Percentiles rank a stretch among this genome's conserved stretches.
Evolutionary conservation across 2,329 filamentous ascomycete genomes (phyloP).

Genomic region (Colletotrichum spaethianum): DNA sequence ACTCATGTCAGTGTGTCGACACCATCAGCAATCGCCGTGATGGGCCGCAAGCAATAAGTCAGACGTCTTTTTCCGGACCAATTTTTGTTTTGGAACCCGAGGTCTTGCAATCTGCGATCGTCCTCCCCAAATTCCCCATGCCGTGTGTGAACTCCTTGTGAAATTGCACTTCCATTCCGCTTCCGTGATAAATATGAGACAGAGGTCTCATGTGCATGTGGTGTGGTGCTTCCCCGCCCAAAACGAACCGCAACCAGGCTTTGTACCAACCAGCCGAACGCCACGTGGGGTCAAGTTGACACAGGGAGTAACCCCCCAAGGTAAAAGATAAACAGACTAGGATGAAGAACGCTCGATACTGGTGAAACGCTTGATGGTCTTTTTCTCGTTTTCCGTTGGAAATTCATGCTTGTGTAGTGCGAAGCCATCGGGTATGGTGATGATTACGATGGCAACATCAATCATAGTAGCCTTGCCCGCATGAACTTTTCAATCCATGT

Average conservation of each 20-base stretch:
- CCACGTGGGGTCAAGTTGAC: slow-evolving; percentile 27
- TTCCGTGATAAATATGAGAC: slow-evolving; percentile 36
- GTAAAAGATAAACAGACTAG: slow-evolving; percentile 18
- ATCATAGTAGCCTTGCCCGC: not conserved
- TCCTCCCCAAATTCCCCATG: slow-evolving; percentile 19
- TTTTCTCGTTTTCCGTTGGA: slow-evolving; percentile 26
- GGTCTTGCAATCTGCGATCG: slow-evolving; percentile 36
- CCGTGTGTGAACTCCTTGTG: slow-evolving; percentile 24
- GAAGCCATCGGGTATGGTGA: not conserved
- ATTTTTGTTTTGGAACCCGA: slow-evolving; percentile 15
- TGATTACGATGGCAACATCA: slow-evolving; percentile 10
- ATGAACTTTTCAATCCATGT: slow-evolving; percentile 84
- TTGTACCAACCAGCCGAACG: slow-evolving; percentile 24
- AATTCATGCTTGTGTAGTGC: not conserved
- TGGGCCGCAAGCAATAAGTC: slow-evolving; percentile 32
- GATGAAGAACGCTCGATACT: slow-evolving; percentile 7
- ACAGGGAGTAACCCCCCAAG: slow-evolving; percentile 5
- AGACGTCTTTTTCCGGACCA: slow-evolving; percentile 32
- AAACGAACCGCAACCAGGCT: slow-evolving; percentile 30
- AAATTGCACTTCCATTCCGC: slow-evolving; percentile 35
- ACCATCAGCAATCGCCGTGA: slow-evolving; percentile 4
- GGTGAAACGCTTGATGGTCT: slow-evolving; percentile 33
- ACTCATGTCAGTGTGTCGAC: slow-evolving; percentile 11
- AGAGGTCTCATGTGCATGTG: slow-evolving; percentile 34
- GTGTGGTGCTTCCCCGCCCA: slow-evolving; percentile 17